A percentile compares a stretch with the other conserved stretches of the same genome.
Conservation (phyloP, 2,329 filamentous ascomycete species). For the Ceratocystis albifundus region DNA sequence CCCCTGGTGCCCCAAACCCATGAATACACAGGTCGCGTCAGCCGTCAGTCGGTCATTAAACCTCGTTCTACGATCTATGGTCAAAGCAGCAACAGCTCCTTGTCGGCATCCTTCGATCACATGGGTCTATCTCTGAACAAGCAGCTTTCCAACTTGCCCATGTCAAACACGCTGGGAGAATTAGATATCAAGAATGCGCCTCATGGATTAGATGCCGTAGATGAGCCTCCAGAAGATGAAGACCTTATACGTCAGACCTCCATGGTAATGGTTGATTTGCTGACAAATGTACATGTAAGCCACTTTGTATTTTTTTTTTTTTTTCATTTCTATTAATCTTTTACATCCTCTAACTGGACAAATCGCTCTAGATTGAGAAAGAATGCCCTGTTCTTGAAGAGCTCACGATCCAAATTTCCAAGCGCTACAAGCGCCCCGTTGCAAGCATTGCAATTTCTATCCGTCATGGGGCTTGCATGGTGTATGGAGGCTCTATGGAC, state of each 20-base stretch:
- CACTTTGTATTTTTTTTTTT: constrained; percentile 26
- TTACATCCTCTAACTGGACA: neutral
- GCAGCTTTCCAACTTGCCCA: neutral
- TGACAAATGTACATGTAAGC: constrained; percentile 18
- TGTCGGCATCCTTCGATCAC: neutral
- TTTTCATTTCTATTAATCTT: neutral
- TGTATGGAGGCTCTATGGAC: constrained; percentile 63
- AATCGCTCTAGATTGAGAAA: constrained; percentile 51
- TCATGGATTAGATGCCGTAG: neutral
- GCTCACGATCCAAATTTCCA: constrained; percentile 59
- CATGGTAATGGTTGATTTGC: constrained; percentile 12
- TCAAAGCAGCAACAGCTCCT: neutral
- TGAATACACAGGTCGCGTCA: constrained; percentile 9
- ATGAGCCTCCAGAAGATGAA: neutral
- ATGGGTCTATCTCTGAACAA: neutral
- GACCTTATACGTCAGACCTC: constrained; percentile 11
- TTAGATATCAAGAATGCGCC: neutral
- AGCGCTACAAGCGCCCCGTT: constrained; percentile 62
- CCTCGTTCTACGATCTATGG: neutral
- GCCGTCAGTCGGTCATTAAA: neutral
- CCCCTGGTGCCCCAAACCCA: neutral
- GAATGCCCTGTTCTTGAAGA: constrained; percentile 64
- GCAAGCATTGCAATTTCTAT: constrained; percentile 63
- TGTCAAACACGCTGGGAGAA: constrained; percentile 1
- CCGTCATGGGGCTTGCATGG: constrained; percentile 62